Conservation (phyloP, 805 yeast genomes). For the Debaryomyces hansenii region DNA sequence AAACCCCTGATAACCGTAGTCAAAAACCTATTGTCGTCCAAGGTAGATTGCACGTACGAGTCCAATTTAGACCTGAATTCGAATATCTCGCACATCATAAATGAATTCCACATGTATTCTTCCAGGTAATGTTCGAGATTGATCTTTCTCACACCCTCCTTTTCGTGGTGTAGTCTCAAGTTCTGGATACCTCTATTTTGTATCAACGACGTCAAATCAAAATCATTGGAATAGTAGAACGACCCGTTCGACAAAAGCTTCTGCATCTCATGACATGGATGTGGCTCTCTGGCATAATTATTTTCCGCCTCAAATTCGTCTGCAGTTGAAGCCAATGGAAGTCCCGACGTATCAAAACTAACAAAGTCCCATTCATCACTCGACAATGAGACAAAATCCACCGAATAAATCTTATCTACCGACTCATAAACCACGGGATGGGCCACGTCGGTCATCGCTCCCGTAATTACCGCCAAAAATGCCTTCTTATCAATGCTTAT, state of each 20-base stretch:
- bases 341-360: slow-evolving; percentile 67
- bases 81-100: slow-evolving; percentile 80
- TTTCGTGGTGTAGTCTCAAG: slow-evolving; percentile 13
- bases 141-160: slow-evolving; percentile 4
- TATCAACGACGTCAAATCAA: slow-evolving; percentile 84
- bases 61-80: slow-evolving; percentile 73
- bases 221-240: slow-evolving; percentile 88
- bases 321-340: slow-evolving; percentile 46
- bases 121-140: slow-evolving; percentile 56
- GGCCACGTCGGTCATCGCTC: slow-evolving; percentile 70
- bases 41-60: slow-evolving; percentile 50
- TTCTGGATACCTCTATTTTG: slow-evolving; percentile 68
- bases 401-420: slow-evolving; percentile 76
- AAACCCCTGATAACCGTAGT: slow-evolving; percentile 95
- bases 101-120: slow-evolving; percentile 96
- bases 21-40: slow-evolving; percentile 78
- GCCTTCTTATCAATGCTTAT: slow-evolving; percentile 66
- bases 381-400: slow-evolving; percentile 80
- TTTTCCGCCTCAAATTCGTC: slow-evolving; percentile 22
- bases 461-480: slow-evolving; percentile 78
- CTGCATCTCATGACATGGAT: slow-evolving; percentile 81
- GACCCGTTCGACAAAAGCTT: slow-evolving; percentile 84
- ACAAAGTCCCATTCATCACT: slow-evolving; percentile 77
- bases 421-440: slow-evolving; percentile 77
- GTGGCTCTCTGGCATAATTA: slow-evolving; percentile 33